phyloP scores from a whole-genome alignment of 306 rosid species.

The Trifolium subterraneum region DNA sequence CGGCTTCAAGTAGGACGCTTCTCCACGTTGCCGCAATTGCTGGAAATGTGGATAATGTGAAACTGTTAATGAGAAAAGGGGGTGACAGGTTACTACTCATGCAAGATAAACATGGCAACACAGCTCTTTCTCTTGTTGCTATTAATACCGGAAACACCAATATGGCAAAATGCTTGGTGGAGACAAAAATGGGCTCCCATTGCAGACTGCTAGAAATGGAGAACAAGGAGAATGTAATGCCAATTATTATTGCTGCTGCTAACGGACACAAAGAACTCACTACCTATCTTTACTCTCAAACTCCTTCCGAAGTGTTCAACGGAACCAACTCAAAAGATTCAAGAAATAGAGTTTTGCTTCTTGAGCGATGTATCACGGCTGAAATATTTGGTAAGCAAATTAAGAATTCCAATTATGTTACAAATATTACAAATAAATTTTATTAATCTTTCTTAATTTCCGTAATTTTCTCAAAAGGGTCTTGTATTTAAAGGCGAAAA shows the following conservation, averaged over 20 bases:
- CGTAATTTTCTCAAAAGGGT: no score
- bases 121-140: constrained; percentile 36
- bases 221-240: constrained; percentile 10
- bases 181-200: fast-evolving
- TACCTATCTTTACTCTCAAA: not conserved
- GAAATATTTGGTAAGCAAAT: constrained; percentile 36
- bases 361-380: constrained; percentile 13
- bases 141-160: not conserved
- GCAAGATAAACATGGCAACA: constrained; percentile 24
- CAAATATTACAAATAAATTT: no score
- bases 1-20: not conserved
- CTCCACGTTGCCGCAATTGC: constrained; percentile 35
- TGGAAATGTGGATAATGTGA: not conserved
- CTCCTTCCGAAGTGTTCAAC: fast-evolving
- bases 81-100: not conserved
- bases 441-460: no score
- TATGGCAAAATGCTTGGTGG: constrained; percentile 19
- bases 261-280: constrained; percentile 30
- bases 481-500: no score
- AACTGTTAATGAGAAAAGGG: not conserved
- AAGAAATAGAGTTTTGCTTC: not conserved
- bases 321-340: no score
- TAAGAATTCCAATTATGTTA: no score
- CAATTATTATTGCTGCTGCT: constrained; percentile 21
- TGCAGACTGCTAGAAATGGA: not conserved